phyloP scores from a whole-genome alignment of 495 filamentous ascomycete genomes.

The Arthonia radiata region DNA sequence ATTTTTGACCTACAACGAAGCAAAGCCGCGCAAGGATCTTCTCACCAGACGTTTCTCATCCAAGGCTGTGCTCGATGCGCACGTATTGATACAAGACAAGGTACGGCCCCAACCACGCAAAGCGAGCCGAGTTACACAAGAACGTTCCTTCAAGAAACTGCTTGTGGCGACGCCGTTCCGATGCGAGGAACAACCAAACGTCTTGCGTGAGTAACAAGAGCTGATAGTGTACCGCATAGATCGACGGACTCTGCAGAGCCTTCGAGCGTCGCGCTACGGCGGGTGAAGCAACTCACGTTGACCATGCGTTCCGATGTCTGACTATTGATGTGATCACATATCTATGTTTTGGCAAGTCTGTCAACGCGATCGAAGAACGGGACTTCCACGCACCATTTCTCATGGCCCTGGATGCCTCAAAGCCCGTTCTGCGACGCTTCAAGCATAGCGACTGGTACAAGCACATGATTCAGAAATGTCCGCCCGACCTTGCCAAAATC shows the following conservation, averaged over 20 bases:
- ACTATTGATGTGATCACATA: slow-evolving; percentile 17
- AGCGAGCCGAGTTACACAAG: neutral
- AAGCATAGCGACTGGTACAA: slow-evolving; percentile 13
- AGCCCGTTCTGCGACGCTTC: slow-evolving; percentile 7
- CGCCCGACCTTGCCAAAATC: slow-evolving; percentile 9
- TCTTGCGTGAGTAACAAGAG: no score
- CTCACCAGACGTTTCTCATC: slow-evolving; percentile 16
- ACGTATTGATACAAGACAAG: slow-evolving; percentile 15
- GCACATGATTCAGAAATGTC: slow-evolving; percentile 11
- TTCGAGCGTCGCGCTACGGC: slow-evolving; percentile 5
- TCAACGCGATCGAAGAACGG: slow-evolving; percentile 12
- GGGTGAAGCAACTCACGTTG: slow-evolving; percentile 8
- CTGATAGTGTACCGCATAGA: no score
- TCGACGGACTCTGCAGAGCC: slow-evolving; percentile 9
- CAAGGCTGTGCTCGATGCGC: slow-evolving; percentile 10
- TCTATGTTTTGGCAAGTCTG: slow-evolving; percentile 14
- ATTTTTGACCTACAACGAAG: slow-evolving; percentile 10
- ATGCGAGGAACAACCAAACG: no score
- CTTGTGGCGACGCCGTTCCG: no score
- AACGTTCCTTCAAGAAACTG: no score
- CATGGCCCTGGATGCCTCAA: slow-evolving; percentile 9
- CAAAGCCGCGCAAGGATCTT: slow-evolving; percentile 15
- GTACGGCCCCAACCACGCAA: slow-evolving; percentile 2
- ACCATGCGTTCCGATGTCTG: slow-evolving; percentile 15
- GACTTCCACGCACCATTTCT: slow-evolving; percentile 14